Percentiles rank a stretch among this genome's conserved stretches.
Evolutionary conservation across 345 rosid genomes (phyloP).

Genomic region (Excoecaria agallocha): DNA sequence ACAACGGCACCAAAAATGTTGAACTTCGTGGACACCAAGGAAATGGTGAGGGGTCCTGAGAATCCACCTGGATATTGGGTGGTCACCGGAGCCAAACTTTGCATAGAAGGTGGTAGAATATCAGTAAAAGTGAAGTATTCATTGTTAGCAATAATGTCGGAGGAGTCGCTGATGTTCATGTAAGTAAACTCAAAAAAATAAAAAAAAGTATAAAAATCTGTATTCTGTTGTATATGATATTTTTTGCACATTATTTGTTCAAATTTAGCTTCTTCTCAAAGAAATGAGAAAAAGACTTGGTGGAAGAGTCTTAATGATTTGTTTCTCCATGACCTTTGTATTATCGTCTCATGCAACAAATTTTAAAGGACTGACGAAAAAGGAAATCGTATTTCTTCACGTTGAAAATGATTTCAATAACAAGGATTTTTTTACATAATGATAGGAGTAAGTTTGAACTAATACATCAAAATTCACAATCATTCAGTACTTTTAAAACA

Average conservation of each 20-base stretch:
- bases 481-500: too few relatives aligned
- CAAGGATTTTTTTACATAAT: too few relatives aligned
- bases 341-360: not conserved
- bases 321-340: not conserved
- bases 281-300: not conserved
- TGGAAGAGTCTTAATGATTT: not conserved
- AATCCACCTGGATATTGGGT: slow-evolving; percentile 94
- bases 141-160: slow-evolving; percentile 69
- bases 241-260: slow-evolving; percentile 13
- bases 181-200: slow-evolving; percentile 23
- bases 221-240: slow-evolving; percentile 26
- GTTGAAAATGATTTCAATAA: too few relatives aligned
- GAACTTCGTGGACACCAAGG: slow-evolving; percentile 82
- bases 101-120: slow-evolving; percentile 69
- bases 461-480: not conserved
- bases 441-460: too few relatives aligned
- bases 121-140: slow-evolving; percentile 80
- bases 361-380: not conserved
- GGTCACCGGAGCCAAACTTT: slow-evolving; percentile 87
- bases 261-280: not conserved
- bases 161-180: slow-evolving; percentile 63
- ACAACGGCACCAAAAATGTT: slow-evolving; percentile 58
- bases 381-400: not conserved
- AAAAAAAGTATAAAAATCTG: not conserved
- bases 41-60: slow-evolving; percentile 88